A percentile compares a stretch with the other conserved stretches of the same genome.
Evolutionary conservation across 2,329 filamentous ascomycete species (phyloP).

Genomic region (Xylaria sp.): DNA sequence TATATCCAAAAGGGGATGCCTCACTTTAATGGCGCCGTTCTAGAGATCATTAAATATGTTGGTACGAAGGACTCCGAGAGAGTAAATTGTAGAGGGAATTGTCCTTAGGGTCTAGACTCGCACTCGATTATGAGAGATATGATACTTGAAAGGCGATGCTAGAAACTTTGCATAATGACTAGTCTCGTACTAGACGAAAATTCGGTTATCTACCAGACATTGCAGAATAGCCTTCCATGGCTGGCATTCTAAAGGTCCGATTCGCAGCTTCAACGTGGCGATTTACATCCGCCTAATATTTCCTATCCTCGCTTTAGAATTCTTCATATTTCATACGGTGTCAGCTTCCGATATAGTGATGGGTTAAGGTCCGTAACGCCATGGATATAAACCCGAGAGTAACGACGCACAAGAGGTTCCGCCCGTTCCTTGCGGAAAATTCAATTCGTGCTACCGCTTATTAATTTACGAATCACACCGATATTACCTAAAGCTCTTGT

Average conservation of each 20-base stretch:
- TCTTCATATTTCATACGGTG: constrained; percentile 12
- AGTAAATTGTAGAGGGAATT: neutral
- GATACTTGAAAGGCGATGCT: neutral
- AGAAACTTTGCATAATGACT: neutral
- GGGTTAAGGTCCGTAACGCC: neutral
- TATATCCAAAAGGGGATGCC: neutral
- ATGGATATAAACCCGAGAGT: constrained; percentile 9
- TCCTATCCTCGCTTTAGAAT: neutral
- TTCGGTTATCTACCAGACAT: neutral
- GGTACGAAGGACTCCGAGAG: neutral
- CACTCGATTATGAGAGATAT: neutral
- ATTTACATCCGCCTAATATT: neutral
- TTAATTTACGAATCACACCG: neutral
- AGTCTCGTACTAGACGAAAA: neutral
- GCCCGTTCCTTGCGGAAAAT: constrained; percentile 6
- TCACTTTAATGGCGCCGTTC: constrained; percentile 5
- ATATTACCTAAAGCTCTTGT: neutral
- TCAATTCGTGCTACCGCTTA: neutral
- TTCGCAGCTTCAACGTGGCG: constrained; percentile 7
- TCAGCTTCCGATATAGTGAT: neutral
- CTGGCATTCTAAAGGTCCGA: neutral
- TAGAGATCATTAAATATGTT: no score
- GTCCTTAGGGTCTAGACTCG: neutral
- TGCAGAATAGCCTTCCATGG: neutral
- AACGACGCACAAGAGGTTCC: constrained; percentile 15